Evolutionary conservation across 441 rosid genomes (phyloP), one percentile per base, ranked within the genome.

Genomic region (Omphalea diandra): DNA sequence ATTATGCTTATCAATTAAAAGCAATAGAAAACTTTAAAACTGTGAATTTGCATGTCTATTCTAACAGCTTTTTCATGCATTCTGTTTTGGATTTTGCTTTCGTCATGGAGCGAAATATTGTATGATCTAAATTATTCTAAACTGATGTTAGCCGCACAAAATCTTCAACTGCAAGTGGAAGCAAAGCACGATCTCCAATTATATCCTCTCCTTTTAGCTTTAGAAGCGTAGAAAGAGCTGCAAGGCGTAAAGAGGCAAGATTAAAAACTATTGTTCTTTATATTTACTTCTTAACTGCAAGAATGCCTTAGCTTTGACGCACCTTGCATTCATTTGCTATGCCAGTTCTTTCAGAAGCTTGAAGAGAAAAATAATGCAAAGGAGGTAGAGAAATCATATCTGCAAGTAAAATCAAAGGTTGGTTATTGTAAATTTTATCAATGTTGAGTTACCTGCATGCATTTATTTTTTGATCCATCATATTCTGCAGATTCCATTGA

Each of bases 191-290:
- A 65, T 74, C 88, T 36, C 68, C 85, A 22, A 74, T 41, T 63
- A 80, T 73, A 35, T 80, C 83, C 58, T 73, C 81, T 58, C 93
- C 94, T n/a, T 95, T 90, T 81, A 82, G 83, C 77, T 88, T 93
- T 81, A 84, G 87, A 77, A 89, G 91, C 50, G 97, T 83, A 71
- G 96, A 89, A 83, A 83, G 98, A 73, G 97, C 89, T 27, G 87
- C 84, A 65, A 93, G 80, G 82, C 81, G 94, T 79, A 95, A 81
- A 79, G 95, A 89, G 98, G 98, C 81, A 87, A 56, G 76, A 69
- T 68, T 63, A 46, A 17, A 55, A 38, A 65, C 70, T 20, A 31
- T 17, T 29, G 7, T 66, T n/a, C 18, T 58, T 61, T 54, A 63
- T 63, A 5, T 75, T 73, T 55, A 6, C n/a, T 74, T 69, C 62